Base-by-base conservation (phyloP, 805 yeast genomes). In the Grigorovia transvaalensis region DNA sequence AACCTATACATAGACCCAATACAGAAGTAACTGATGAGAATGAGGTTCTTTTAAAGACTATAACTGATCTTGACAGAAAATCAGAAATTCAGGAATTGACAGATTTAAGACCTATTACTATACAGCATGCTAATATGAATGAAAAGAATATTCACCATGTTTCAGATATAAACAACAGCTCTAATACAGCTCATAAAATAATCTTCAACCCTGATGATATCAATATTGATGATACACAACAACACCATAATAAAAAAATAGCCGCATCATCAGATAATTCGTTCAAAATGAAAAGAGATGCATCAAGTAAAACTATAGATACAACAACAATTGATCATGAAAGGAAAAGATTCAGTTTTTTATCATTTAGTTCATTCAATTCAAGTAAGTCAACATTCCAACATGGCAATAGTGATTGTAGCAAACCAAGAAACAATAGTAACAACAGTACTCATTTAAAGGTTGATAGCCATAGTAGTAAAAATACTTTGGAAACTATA, bases 291-390 rank as follows among this genome's bases (percentile, higher is more conserved):
- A n/a, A 44, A 7, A 45, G 23, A 29, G 47, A 45, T n/a, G 29
- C 20, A 9, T 29, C 47, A 29, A n/a, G 6, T 17, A 45, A n/a
- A n/a, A 29, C 47, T n/a, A 29, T 35, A n/a, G 33, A 19, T 8
- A 35, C 19, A 19, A 19, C 45, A 8, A n/a, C 19, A 2, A 18
- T 9, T 35, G 35, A 46, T 46, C 33, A 46, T 46, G 48, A 46
- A 35, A 46, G 48, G 29, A 43, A 52, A 33, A 50, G 59, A 45
- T 56, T 56, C 23, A 56, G 59, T 49, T 53, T 56, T 35, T 42
- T 55, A 15, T 56, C 59, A 27, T 51, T 55, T 44, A 51, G 51
- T 27, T 53, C 57, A 17, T 49, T 52, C 19, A 45, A 44, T 18
- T 44, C 53, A 6, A 46, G 30, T n/a, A 48, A 48, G 20, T 48